phyloP scores from a whole-genome alignment of 2,329 filamentous ascomycete species.

The Talaromyces amestolkiae region DNA sequence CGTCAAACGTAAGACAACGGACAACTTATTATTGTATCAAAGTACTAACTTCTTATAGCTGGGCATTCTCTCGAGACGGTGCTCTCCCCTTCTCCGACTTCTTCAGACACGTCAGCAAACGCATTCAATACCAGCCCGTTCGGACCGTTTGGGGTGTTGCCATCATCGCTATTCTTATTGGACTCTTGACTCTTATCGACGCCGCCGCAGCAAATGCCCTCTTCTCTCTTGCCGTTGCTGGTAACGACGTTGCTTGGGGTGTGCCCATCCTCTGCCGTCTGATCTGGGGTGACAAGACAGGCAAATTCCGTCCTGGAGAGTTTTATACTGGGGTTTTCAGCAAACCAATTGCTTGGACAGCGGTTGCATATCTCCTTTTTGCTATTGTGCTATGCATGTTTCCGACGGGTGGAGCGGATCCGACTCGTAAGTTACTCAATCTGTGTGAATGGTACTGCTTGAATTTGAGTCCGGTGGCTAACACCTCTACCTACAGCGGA shows the following conservation, averaged over 20 bases:
- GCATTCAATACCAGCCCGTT: constrained; percentile 58
- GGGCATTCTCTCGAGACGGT: constrained; percentile 63
- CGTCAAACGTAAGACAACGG: constrained; percentile 46
- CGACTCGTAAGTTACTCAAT: constrained; percentile 39
- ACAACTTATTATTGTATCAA: not conserved
- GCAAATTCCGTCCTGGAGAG: constrained; percentile 57
- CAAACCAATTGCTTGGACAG: constrained; percentile 52
- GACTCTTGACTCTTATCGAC: constrained; percentile 59
- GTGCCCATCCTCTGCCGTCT: constrained; percentile 59
- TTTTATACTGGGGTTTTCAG: constrained; percentile 59
- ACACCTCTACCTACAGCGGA: constrained; percentile 30
- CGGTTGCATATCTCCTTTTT: constrained; percentile 41
- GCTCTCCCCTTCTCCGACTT: constrained; percentile 60
- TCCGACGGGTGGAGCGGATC: constrained; percentile 55
- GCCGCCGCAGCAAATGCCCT: constrained; percentile 57
- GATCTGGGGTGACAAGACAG: constrained; percentile 52
- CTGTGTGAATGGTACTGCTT: constrained; percentile 10
- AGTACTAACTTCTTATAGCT: constrained; percentile 29
- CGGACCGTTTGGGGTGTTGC: constrained; percentile 57
- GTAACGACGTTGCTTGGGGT: constrained; percentile 61
- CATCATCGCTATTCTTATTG: constrained; percentile 52
- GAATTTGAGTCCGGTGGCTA: constrained; percentile 2
- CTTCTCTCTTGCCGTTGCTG: constrained; percentile 59
- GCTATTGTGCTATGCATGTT: constrained; percentile 60
- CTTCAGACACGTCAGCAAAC: constrained; percentile 56